Percentiles rank a stretch among this genome's conserved stretches.
Evolutionary conservation across 2,329 filamentous ascomycete species (phyloP).

Genomic region (Thermoascus crustaceus): DNA sequence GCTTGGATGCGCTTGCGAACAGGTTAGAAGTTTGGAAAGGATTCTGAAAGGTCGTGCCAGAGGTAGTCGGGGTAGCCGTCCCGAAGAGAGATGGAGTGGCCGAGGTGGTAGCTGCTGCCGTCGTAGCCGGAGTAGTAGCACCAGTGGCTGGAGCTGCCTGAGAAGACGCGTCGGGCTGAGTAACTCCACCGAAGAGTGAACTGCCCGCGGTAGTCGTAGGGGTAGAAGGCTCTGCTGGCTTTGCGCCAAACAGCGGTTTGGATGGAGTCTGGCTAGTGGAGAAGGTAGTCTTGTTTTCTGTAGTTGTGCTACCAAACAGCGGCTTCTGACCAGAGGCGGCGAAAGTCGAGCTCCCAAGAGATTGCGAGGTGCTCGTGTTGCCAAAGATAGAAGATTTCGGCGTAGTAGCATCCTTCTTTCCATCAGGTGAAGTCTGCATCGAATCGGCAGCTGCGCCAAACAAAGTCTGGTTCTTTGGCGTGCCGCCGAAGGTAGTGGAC

Average conservation of each 20-base stretch:
- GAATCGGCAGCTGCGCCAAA: conserved; percentile 17
- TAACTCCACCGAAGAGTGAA: conserved; percentile 23
- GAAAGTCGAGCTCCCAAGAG: conserved; percentile 14
- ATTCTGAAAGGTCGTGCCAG: conserved; percentile 13
- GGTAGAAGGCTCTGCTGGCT: conserved; percentile 12
- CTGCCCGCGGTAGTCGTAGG: conserved; percentile 9
- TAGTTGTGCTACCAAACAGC: conserved; percentile 11
- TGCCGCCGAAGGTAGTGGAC: conserved; percentile 12
- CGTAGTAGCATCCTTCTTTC: conserved; percentile 12
- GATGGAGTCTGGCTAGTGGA: conserved; percentile 16
- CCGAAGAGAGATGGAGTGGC: conserved; percentile 12
- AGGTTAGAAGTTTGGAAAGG: conserved; percentile 15
- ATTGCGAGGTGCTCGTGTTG: conserved; percentile 10
- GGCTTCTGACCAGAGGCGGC: conserved; percentile 9
- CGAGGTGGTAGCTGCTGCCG: conserved; percentile 11
- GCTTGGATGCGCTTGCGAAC: conserved; percentile 9
- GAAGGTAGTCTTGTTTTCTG: conserved; percentile 10
- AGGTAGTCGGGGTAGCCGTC: conserved; percentile 9
- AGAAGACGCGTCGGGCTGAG: conserved; percentile 9
- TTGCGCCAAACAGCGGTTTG: conserved; percentile 17
- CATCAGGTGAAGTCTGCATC: conserved; percentile 29
- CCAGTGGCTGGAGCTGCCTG: conserved; percentile 9
- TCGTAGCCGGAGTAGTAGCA: conserved; percentile 8
- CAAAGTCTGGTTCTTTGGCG: conserved; percentile 7
- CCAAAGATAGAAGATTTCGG: conserved; percentile 18